Evolutionary conservation across 345 rosid species (phyloP), one percentile per base, ranked within the genome.

Genomic region (Triadica sebifera): DNA sequence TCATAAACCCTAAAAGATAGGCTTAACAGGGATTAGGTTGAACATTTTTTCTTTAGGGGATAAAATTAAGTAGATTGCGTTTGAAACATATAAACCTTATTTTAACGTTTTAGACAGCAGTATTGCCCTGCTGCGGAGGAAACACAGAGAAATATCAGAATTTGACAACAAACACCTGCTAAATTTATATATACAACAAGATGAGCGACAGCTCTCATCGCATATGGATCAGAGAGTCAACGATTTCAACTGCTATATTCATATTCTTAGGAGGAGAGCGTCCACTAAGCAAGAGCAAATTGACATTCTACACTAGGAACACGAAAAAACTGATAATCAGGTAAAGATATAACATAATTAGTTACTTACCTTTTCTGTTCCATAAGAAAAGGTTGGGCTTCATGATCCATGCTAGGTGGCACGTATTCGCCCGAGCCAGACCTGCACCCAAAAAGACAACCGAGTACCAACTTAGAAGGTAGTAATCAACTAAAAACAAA

Each of bases 371-470:
- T 83, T 79, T 82, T 87, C 71, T 84, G 88, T 61, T 76, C 83
- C 85, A 65, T 80, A 24, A 89, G 70, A 66, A 89, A 86, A 38
- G 88, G 86, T 46, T 84, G 88, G 63, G 75, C 73, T 63, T 86
- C 88, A 62, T 63, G 83, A 53, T 66, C 83, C 76, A 66, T 41
- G 25, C 74, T 47, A 43, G 86, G 64, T 20, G 61, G 65, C 50
- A 22, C 63, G 63, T 70, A 38, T 37, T 85, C 86, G 72, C 16
- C 75, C 22, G 88, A 74, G 58, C 64, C 82, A 67, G 90, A 76
- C 72, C 88, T 85, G 76, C 65, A 65, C 0, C 62, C 78, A 34
- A 60, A 71, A 67, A 46, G 50, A 0, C 22, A 62, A 46, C 34
- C 45, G n/a, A 43, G 22, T 11, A 52, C 19, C 4, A 13, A 12